Evolutionary conservation across 1,139 yeast genomes (phyloP).

Genomic region (Petasospora rhodanensis): DNA sequence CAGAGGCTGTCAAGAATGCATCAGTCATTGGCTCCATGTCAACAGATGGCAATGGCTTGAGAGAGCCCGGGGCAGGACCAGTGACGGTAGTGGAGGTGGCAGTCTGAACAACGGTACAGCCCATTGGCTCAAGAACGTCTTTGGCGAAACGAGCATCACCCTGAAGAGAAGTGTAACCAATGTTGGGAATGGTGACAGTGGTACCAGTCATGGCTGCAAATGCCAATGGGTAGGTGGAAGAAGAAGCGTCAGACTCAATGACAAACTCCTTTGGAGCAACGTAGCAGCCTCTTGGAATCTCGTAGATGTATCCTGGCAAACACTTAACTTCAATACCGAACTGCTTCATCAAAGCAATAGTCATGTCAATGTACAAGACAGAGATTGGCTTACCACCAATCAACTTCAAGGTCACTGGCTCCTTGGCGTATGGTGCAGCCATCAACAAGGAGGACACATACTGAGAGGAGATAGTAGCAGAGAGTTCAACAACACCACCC

Average conservation of each 20-base stretch:
- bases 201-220: constrained; percentile 98
- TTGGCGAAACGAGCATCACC: constrained; percentile 97
- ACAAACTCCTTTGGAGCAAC: constrained; percentile 78
- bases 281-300: constrained; percentile 82
- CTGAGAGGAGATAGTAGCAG: constrained; percentile 96
- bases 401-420: constrained; percentile 80
- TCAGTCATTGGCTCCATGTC: constrained; percentile 99
- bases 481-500: constrained; percentile 91
- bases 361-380: constrained; percentile 94
- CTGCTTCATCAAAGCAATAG: constrained; percentile 88
- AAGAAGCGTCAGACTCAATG: constrained; percentile 96
- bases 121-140: constrained; percentile 93
- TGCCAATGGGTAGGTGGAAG: constrained; percentile 96
- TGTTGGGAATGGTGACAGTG: constrained; percentile 88
- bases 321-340: constrained; percentile 84
- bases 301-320: constrained; percentile 77
- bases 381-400: constrained; percentile 98
- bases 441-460: constrained; percentile 93
- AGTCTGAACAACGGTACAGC: constrained; percentile 82
- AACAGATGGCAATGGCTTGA: constrained; percentile 67
- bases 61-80: constrained; percentile 71
- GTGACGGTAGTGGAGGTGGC: constrained; percentile 83
- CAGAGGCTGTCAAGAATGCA: constrained; percentile 94
- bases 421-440: constrained; percentile 95
- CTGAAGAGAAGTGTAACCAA: constrained; percentile 87